Evolutionary conservation across 192 early-diverging fungal species (phyloP), one percentile per base, ranked within the genome.

Genomic region (Glomus cerebriforme): DNA sequence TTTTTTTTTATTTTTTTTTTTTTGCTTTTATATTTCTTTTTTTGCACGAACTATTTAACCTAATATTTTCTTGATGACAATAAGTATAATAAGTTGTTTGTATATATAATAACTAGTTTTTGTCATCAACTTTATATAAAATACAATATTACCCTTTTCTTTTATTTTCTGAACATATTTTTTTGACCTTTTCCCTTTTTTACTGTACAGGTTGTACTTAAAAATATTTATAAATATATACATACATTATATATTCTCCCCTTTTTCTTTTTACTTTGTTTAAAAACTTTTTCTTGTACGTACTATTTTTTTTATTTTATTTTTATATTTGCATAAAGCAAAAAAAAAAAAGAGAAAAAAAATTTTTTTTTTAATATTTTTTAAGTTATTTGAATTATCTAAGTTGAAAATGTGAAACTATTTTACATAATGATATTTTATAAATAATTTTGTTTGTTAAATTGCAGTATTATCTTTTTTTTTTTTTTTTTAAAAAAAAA

Each of bases 141-240:
- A 39, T 54, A 19, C 49, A 54, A 54, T 54, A 54, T 47, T 47
- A 47, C 17, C 66, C 66, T 10, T 35, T 35, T 68, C 39, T 7
- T 8, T 39, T 8, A 0, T 39, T 68, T 68, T 68, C 19, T 68
- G 66, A 68, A 68, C 66, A 68, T 68, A 68, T 68, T 68, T 66
- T 64, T 68, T 68, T 68, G 66, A 68, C 39, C 66, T 68, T 68
- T 27, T 35, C 35, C 34, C 34, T 37, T 68, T 68, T n/a, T 68
- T 68, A 68, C 34, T 68, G 66, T 68, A 37, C 65, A 67, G 32
- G 65, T 66, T 37, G 66, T 68, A 31, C 66, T 35, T 39, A 68
- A 35, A 34, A 31, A 32, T 32, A 35, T 26, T 26, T 62, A 62
- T 26, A 64, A 31, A 68, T 37, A 37, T 68, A 39, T 68, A 68